These are phyloP conservation scores for Bimuria novae-zelandiae DNA, from an alignment of 2,329 filamentous ascomycete genomes.

Conservation along the genomic window DNA sequence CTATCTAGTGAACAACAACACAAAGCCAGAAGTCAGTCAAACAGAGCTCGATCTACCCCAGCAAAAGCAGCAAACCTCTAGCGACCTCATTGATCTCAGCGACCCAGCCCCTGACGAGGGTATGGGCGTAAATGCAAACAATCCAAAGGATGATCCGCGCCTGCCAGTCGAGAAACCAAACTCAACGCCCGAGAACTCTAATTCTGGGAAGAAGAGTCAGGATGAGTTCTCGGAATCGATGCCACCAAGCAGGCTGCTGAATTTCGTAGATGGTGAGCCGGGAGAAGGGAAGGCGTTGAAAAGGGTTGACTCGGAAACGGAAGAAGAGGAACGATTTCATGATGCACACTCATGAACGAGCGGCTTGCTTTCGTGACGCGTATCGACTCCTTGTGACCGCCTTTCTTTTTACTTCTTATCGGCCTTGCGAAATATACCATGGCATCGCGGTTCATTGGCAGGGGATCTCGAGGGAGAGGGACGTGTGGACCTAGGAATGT, in stretches of 20 bases:
- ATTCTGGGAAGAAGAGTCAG: constrained; percentile 9
- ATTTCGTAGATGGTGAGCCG: constrained; percentile 22
- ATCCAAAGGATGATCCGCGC: constrained; percentile 10
- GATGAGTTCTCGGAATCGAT: constrained; percentile 15
- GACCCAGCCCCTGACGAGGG: constrained; percentile 45
- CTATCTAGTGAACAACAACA: constrained; percentile 13
- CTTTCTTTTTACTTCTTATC: no score
- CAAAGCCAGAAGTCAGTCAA: constrained; percentile 4
- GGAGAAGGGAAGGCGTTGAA: constrained; percentile 24
- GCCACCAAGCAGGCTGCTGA: constrained; percentile 14
- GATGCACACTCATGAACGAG: constrained; percentile 50
- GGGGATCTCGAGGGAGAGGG: no score
- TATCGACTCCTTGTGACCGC: not conserved
- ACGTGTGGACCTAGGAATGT: no score
- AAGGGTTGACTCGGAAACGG: constrained; percentile 49
- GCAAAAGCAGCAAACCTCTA: constrained; percentile 28
- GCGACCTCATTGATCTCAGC: constrained; percentile 64
- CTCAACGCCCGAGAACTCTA: constrained; percentile 10
- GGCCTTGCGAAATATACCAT: not conserved
- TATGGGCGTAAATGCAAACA: not conserved
- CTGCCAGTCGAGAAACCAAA: constrained; percentile 14
- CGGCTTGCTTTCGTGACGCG: not conserved
- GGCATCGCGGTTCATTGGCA: no score
- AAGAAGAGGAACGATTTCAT: constrained; percentile 53
- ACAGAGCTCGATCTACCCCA: constrained; percentile 9